Conservation (phyloP, 2,329 filamentous ascomycete genomes). For the Hypoxylon sp. region DNA sequence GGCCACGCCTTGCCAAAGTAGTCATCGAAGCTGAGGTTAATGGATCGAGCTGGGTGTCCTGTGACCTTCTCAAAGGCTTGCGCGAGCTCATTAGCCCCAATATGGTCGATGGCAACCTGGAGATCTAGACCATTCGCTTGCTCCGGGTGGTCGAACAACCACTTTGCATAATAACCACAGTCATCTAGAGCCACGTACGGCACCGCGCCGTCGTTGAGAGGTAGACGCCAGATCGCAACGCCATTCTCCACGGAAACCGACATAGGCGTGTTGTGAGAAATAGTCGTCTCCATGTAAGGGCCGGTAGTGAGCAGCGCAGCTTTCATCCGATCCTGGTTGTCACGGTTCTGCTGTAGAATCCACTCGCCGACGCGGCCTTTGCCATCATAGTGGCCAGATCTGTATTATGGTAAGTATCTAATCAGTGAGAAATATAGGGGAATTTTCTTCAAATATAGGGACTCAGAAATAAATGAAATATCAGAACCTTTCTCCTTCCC, state of each 20-base stretch:
- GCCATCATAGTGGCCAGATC: slow-evolving; percentile 64
- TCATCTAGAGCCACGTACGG: slow-evolving; percentile 63
- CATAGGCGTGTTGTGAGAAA: slow-evolving; percentile 57
- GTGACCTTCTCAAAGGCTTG: slow-evolving; percentile 61
- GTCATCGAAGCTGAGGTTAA: slow-evolving; percentile 56
- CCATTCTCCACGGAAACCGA: slow-evolving; percentile 57
- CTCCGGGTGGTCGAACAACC: slow-evolving; percentile 63
- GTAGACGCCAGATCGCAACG: slow-evolving; percentile 40
- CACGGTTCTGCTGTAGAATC: slow-evolving; percentile 60
- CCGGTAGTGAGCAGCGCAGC: slow-evolving; percentile 74
- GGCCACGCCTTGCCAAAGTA: slow-evolving; percentile 53
- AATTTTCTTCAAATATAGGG: neutral
- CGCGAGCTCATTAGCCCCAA: slow-evolving; percentile 59
- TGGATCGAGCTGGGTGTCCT: slow-evolving; percentile 58
- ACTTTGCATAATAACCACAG: slow-evolving; percentile 62
- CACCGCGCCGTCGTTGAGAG: slow-evolving; percentile 59
- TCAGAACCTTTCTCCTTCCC: no score
- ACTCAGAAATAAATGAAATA: neutral
- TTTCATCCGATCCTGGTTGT: slow-evolving; percentile 57
- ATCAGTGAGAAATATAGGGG: neutral
- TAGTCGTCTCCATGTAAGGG: slow-evolving; percentile 64
- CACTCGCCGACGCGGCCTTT: slow-evolving; percentile 63
- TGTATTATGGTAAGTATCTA: slow-evolving; percentile 23
- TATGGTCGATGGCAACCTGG: slow-evolving; percentile 60
- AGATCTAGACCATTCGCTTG: slow-evolving; percentile 63